Conservation (phyloP, 2,329 filamentous ascomycete species). For the Nigrospora oryzae region DNA sequence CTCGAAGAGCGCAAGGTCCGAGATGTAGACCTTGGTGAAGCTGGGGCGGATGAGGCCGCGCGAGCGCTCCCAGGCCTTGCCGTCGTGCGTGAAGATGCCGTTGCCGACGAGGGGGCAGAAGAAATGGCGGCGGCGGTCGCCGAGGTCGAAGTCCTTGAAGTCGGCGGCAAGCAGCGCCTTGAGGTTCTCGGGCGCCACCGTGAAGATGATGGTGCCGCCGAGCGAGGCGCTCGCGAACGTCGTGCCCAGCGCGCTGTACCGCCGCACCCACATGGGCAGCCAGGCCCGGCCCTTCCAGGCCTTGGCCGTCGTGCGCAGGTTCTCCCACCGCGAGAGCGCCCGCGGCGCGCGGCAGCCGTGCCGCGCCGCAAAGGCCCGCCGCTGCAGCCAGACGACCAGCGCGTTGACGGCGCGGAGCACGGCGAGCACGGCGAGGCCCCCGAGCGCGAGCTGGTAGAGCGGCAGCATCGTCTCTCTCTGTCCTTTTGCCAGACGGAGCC, state of each 20-base stretch:
- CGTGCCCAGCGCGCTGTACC: constrained; percentile 1
- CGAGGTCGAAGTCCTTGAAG: constrained; percentile 10
- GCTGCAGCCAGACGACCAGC: neutral
- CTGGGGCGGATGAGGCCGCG: constrained; percentile 41
- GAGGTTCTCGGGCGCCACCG: constrained; percentile 17
- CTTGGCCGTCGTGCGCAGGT: neutral
- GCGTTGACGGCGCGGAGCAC: too few species aligned
- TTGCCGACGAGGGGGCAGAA: constrained; percentile 30
- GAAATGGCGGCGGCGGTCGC: neutral
- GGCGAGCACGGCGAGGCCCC: too few species aligned
- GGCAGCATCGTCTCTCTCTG: too few species aligned
- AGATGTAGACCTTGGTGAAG: constrained; percentile 45
- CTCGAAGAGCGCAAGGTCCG: constrained; percentile 64
- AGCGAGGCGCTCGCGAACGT: neutral
- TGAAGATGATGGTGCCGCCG: constrained; percentile 3
- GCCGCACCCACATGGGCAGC: neutral
- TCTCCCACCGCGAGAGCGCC: neutral
- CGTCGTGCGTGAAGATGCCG: constrained; percentile 27
- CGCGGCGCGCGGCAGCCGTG: neutral
- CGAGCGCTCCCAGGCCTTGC: constrained; percentile 26
- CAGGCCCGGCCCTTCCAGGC: constrained; percentile 1
- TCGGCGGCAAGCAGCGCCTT: constrained; percentile 16
- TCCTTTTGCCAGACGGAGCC: too few species aligned
- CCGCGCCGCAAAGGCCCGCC: neutral
- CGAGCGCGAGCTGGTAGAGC: too few species aligned